Percentiles rank a stretch among this genome's conserved stretches.
Conservation (phyloP, 345 rosid species). For the Populus pruinosa region DNA sequence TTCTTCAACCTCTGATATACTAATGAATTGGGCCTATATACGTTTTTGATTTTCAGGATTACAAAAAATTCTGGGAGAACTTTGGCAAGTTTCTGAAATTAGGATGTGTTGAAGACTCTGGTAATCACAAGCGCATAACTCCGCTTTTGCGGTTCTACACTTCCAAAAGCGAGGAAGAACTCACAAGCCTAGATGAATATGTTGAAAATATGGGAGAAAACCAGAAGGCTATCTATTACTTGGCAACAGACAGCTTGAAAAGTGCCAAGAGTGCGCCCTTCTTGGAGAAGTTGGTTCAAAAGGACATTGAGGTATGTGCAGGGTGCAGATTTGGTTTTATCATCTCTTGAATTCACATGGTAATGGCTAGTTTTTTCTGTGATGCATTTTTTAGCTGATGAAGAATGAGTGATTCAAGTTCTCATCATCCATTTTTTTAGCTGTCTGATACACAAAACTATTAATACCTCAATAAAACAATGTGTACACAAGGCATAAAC, state of each 20-base stretch:
- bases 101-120: constrained; percentile 93
- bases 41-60: constrained; percentile 57
- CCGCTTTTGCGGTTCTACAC: constrained; percentile 75
- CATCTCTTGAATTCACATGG: not conserved
- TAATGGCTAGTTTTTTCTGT: not conserved
- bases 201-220: constrained; percentile 93
- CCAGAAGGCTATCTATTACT: constrained; percentile 89
- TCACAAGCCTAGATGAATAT: constrained; percentile 80
- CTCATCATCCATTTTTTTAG: not conserved
- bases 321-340: not conserved
- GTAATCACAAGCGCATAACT: constrained; percentile 92
- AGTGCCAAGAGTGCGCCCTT: constrained; percentile 95
- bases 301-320: constrained; percentile 71
- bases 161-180: constrained; percentile 82
- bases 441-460: not conserved
- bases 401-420: too few species aligned
- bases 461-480: not conserved
- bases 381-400: not conserved
- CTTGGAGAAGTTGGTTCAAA: constrained; percentile 90
- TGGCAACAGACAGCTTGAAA: constrained; percentile 89
- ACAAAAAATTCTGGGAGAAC: constrained; percentile 97
- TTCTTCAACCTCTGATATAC: not conserved
- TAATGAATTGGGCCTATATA: not conserved
- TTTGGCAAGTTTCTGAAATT: constrained; percentile 84
- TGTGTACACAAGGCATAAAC: not conserved